phyloP scores from a whole-genome alignment of 2,329 filamentous ascomycete genomes.

The Fusarium keratoplasticum region DNA sequence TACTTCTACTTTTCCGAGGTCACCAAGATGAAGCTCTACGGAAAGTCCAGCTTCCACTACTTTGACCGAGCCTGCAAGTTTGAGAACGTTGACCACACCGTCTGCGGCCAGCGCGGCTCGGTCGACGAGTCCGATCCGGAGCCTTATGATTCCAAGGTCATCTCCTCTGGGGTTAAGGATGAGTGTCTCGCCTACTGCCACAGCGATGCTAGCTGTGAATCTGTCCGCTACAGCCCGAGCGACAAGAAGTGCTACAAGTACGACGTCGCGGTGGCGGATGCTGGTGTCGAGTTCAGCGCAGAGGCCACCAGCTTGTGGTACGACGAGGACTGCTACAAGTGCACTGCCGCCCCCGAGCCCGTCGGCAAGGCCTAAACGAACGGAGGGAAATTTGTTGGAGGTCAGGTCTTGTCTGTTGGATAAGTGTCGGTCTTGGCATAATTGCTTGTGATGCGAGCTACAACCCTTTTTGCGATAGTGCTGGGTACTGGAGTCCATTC shows the following conservation, averaged over 20 bases:
- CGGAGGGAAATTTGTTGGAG: not conserved
- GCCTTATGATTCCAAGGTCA: not conserved
- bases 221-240: not conserved
- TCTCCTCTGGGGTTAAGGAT: not conserved
- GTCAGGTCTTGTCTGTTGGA: not conserved
- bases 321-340: not conserved
- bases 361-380: not conserved
- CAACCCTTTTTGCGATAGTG: not conserved
- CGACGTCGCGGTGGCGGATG: not conserved
- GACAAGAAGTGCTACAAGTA: not conserved
- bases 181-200: conserved; percentile 1
- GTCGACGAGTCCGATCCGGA: not conserved
- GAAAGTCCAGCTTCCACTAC: conserved; percentile 1
- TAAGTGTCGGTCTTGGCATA: not conserved
- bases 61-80: not conserved
- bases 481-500: not conserved
- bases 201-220: not conserved
- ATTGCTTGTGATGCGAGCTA: not conserved
- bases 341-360: not conserved
- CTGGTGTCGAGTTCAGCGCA: not conserved
- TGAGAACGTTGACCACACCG: not conserved
- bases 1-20: not conserved
- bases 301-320: not conserved
- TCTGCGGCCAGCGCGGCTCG: not conserved
- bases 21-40: conserved; percentile 1